Evolutionary conservation across 176 grass and related monocot genomes (phyloP).

Genomic region (Themeda triandra): DNA sequence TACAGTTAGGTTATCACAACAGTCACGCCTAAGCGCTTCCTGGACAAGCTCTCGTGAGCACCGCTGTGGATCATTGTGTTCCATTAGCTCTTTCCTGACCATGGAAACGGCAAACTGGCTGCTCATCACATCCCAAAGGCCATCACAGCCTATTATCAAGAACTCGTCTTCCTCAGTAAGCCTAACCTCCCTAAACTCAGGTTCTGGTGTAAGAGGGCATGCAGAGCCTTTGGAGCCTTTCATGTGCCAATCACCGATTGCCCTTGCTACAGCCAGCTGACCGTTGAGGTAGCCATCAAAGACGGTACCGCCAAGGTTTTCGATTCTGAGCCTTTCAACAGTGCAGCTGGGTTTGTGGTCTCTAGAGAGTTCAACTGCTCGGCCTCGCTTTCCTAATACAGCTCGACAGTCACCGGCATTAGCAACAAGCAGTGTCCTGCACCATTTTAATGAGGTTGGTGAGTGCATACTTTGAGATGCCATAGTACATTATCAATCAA

Average conservation of each 20-base stretch:
- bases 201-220: slow-evolving; percentile 71
- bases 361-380: slow-evolving; percentile 73
- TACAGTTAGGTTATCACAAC: slow-evolving; percentile 78
- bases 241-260: slow-evolving; percentile 92
- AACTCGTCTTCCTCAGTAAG: slow-evolving; percentile 92
- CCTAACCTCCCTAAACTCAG: slow-evolving; percentile 69
- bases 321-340: slow-evolving; percentile 72
- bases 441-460: slow-evolving; percentile 36
- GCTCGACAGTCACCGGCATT: slow-evolving; percentile 93
- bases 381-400: slow-evolving; percentile 79
- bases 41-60: slow-evolving; percentile 75
- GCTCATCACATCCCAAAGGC: slow-evolving; percentile 99
- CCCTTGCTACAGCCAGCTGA: slow-evolving; percentile 85
- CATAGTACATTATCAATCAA: slow-evolving; percentile 13
- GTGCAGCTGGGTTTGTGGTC: slow-evolving; percentile 85
- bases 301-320: slow-evolving; percentile 74
- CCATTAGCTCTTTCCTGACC: slow-evolving; percentile 76
- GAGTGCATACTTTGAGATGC: slow-evolving; percentile 21
- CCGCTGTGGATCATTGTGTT: slow-evolving; percentile 68
- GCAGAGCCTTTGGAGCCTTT: slow-evolving; percentile 75
- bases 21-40: slow-evolving; percentile 71
- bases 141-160: slow-evolving; percentile 86
- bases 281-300: slow-evolving; percentile 92
- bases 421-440: slow-evolving; percentile 77
- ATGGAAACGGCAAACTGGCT: slow-evolving; percentile 84